Base-by-base conservation (phyloP, 192 early-diverging fungal species). In the Backusella morwellensis region DNA sequence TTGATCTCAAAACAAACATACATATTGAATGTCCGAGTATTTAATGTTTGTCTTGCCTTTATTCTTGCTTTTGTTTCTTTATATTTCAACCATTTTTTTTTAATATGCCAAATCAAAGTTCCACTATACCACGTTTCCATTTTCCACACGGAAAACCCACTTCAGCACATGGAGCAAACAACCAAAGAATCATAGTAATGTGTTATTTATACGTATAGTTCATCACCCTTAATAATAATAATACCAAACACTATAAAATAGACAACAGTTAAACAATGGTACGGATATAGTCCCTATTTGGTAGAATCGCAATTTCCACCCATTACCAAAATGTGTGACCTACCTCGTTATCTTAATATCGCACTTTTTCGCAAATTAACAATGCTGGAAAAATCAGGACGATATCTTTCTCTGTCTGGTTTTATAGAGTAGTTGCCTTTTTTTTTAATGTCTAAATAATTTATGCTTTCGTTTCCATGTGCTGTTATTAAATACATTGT, bases 271-370 rank as follows among this genome's bases (percentile, higher is more conserved):
- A 75, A 63, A 19, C 63, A 75, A n/a, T 35, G 32, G 15, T 76
- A 76, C 29, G 44, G 42, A n/a, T 40, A 74, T 34, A 44, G 21
- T 40, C 19, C 67, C 3, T 75, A 36, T 59, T 19, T 79, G 38
- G n/a, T 35, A 21, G 80, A 78, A 72, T 34, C 59, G 7, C 68
- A 78, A n/a, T 81, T 78, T 15, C 7, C 75, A 14, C 52, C 72
- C 29, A 68, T 83, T 6, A 71, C 82, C 36, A 80, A 80, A 59
- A 68, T 73, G 52, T 93, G 92, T 66, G 88, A 83, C 8, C 75
- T 93, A 66, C 92, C 92, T 14, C 86, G 89, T 19, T 93, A 89
- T 76, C 87, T 89, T 75, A 93, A 92, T 76, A 78, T 88, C n/a
- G 92, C 89, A 35, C 75, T 93, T 72, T 92, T 91, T 70, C 83